Base-by-base conservation (phyloP, 2,329 filamentous ascomycete genomes). In the Ceratocystis lukuohia region DNA sequence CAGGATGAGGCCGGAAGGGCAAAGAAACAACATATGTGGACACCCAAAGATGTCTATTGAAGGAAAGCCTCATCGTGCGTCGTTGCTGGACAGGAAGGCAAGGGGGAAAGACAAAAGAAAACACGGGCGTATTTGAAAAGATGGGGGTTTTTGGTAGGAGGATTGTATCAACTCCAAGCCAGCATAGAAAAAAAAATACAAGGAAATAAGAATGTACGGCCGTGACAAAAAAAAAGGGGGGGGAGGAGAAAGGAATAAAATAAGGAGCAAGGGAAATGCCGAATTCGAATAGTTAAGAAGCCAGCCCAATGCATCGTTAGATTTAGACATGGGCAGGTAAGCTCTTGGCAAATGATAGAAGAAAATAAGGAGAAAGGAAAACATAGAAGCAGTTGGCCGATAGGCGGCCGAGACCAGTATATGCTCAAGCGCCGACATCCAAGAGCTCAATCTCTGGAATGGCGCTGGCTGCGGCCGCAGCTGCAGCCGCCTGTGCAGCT, bases 401-500 rank as follows among this genome's bases (percentile, higher is more conserved):
- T 20, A 44, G 44, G 22, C 22, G 44, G 22, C 22, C 20, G 6
- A 53, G 33, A 59, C 67, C 3, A 41, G 37, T 15, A 61, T 64
- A 53, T 33, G 45, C 57, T 66, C 64, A 68, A 64, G 67, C 67
- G 17, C 67, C 67, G 25, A 68, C 64, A 62, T 68, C 67, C 15
- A 68, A 30, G 48, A 68, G 63, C 44, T 68, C 67, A 64, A 68
- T 50, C n/a, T 67, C 66, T 20, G 66, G 66, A 4, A 65, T 57
- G 5, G 66, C 66, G 33, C 30, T 50, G 1, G 59, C 59, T 15
- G 45, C 62, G 10, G 66, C 67, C 10, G 63, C 66, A 5, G 66
- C 66, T 4, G 66, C 63, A 62, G 66, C 66, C 8, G 67, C 67
- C 12, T 33, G 25, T 4, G 56, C 65, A 2, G 62, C 67, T 57